Percentiles rank a stretch among this genome's conserved stretches.
Conservation (phyloP, 495 filamentous ascomycete genomes). For the Xanthoparmelia taractica region DNA sequence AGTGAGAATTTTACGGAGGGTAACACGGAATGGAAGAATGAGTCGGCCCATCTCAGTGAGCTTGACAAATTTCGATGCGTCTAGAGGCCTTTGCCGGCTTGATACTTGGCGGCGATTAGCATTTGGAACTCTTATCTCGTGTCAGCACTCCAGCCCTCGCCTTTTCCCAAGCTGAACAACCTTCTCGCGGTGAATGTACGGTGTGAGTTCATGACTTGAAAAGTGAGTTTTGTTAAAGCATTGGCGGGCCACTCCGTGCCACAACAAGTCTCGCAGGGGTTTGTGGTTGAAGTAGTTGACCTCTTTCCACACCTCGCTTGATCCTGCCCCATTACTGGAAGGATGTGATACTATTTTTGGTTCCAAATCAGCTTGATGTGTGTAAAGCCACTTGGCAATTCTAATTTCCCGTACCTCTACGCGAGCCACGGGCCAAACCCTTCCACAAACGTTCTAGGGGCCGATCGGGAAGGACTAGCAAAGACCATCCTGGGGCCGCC, state of each 20-base stretch:
- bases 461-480: conserved; percentile 12
- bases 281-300: not conserved
- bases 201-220: not conserved
- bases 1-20: not conserved
- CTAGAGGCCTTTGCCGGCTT: too few relatives aligned
- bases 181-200: not conserved
- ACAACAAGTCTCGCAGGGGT: not conserved
- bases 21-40: not conserved
- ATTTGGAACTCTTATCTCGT: not conserved
- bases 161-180: not conserved
- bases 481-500: conserved; percentile 15
- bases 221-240: not conserved
- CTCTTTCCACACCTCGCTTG: conserved; percentile 9
- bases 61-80: not conserved
- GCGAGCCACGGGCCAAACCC: conserved; percentile 8
- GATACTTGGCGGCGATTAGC: not conserved
- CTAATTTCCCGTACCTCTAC: conserved; percentile 6
- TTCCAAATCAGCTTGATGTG: not conserved
- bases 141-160: conserved; percentile 2
- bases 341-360: not conserved
- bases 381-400: not conserved
- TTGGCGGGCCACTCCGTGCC: not conserved
- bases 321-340: conserved; percentile 7
- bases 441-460: conserved; percentile 5
- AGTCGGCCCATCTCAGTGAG: not conserved